Evolutionary conservation across 1,139 yeast genomes (phyloP), one percentile per base, ranked within the genome.

Genomic region (Torulaspora pretoriensis): DNA sequence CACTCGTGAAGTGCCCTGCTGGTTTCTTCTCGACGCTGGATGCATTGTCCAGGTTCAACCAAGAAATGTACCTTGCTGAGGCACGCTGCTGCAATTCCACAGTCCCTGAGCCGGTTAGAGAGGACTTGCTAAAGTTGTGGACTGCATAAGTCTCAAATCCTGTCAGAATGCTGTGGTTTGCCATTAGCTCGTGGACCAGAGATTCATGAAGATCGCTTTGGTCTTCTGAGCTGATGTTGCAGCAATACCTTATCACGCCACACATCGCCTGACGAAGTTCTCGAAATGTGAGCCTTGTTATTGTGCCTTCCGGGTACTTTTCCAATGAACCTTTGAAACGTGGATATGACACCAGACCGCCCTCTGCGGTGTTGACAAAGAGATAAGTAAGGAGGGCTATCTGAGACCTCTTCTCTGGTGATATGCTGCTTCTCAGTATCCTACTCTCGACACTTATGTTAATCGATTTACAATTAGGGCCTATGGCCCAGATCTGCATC

Each of bases 21-120:
- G 22, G 22, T 19, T 7, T 19, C 22, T 3, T 19, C 7, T 19
- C 22, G 22, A 19, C 22, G 7, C 22, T 19, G 22, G 22, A 3
- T 27, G 14, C 29, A 25, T 26, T 10, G 7, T 35, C 38, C 9
- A 35, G 31, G 8, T 26, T 17, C 24, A 35, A 12, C 38, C 42
- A 32, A 2, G 31, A 9, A 5, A 39, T 39, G 30, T 35, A 39
- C 14, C 37, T 27, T 28, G 12, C 38, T 5, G 38, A 32, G 13
- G 42, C 42, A 24, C 38, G 33, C 32, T 39, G 37, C 23, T 39
- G 38, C 38, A 39, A 10, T 9, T 30, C 9, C 4, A 16, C 16
- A 9, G 42, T 27, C 2, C 32, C 17, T 3, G 36, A 13, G 9
- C 42, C 42, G 16, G 24, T 31, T 4, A 23, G 30, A 17, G 23